Evolutionary conservation across 495 filamentous ascomycete species (phyloP), one percentile per base, ranked within the genome.

Genomic region (Tetracladium marchalianum): DNA sequence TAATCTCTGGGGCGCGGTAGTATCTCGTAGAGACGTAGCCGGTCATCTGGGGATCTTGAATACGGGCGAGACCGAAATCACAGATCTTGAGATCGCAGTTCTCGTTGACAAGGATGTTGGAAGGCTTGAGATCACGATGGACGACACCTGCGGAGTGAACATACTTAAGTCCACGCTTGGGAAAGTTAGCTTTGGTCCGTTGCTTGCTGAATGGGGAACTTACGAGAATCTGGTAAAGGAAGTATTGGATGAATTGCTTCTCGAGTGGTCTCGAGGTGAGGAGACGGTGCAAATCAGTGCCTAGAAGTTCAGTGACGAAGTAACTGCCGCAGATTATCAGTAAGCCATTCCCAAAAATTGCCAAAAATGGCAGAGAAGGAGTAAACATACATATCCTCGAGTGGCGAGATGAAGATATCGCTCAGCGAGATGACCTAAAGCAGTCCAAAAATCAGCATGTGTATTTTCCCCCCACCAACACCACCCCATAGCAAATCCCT

Each of bases 1-100:
- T 98, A 62, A 98, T 98, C 67, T 98, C 92, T 12, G 92, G 92
- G 4, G 92, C 92, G 41, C 92, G 84, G 70, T 98, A 98, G 73
- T 98, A 98, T 70, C 92, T 76, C 42, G 92, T 98, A 40, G 92
- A 98, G 35, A 98, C 92, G 60, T 98, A 98, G 57, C 92, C 92
- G 34, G 92, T 98, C 92, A 98, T 98, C 67, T 98, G 92, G n/a
- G 92, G 92, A 58, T 98, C 92, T 66, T 98, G 92, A 58, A 98
- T 95, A 58, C 92, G 85, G 35, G 92, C 92, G 44, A 98, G 72
- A 49, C 92, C 92, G 57, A 98, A 98, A 63, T 98, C 92, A 75
- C 92, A 98, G 65, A 98, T 98, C 70, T 98, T 98, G 44, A 98
- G 70, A 63, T 98, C 92, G 66, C 92, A 98, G 63, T 98, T 98